Percentiles rank a stretch among this genome's conserved stretches.
These are phyloP conservation scores for Kodamaea jinghongensis DNA, from an alignment of 805 yeast genomes.

Conservation along the genomic window DNA sequence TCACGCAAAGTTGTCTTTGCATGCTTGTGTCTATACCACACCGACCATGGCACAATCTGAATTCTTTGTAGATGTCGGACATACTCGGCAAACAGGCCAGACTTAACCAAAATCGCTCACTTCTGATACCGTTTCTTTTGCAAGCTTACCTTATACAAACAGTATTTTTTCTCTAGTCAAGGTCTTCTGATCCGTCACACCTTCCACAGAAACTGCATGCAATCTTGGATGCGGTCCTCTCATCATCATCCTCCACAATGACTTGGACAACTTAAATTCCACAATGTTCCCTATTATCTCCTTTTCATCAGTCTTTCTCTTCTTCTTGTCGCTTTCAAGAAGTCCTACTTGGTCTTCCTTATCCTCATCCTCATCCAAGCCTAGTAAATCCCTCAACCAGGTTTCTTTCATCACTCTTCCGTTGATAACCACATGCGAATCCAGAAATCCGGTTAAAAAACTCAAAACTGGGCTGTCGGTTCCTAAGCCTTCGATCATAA, in stretches of 20 bases:
- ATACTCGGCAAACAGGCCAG: no score
- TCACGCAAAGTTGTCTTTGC: no score
- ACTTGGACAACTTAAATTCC: constrained; percentile 40
- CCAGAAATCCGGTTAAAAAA: constrained; percentile 24
- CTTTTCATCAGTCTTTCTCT: constrained; percentile 10
- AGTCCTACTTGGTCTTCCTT: constrained; percentile 4
- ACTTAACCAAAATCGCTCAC: no score
- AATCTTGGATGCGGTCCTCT: constrained; percentile 23
- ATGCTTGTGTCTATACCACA: no score
- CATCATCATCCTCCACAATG: constrained; percentile 41
- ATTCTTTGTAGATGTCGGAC: no score
- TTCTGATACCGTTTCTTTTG: no score
- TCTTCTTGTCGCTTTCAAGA: constrained; percentile 10
- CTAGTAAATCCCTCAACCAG: constrained; percentile 34
- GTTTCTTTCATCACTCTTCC: constrained; percentile 31
- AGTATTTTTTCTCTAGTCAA: constrained; percentile 15
- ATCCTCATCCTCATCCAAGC: constrained; percentile 1
- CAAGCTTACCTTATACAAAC: constrained; percentile 20
- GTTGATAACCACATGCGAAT: constrained; percentile 31
- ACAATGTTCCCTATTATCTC: constrained; percentile 34
- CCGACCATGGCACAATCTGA: no score
- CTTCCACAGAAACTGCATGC: constrained; percentile 31
- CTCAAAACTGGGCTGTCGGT: constrained; percentile 17
- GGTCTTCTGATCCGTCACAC: constrained; percentile 23
- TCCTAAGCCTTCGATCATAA: constrained; percentile 15